These are phyloP conservation scores for Clonostachys byssicola DNA, from an alignment of 2,329 filamentous ascomycete genomes.

Conservation along the genomic window DNA sequence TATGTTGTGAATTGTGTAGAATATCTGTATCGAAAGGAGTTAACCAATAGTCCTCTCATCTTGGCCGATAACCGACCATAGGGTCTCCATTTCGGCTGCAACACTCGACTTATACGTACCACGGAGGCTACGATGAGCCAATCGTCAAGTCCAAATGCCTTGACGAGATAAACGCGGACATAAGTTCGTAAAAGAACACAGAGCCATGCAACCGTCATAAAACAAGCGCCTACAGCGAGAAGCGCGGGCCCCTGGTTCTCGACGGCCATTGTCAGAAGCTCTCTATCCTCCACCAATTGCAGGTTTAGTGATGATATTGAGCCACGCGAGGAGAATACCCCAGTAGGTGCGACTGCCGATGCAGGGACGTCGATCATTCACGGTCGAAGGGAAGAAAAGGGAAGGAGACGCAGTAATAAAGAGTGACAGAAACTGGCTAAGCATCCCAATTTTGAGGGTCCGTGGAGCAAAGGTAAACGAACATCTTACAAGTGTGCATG, in stretches of 20 bases:
- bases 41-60: neutral
- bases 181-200: constrained; percentile 23
- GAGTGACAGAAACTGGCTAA: too few species aligned
- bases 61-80: too few species aligned
- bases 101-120: constrained; percentile 10
- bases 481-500: too few species aligned
- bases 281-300: too few species aligned
- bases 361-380: too few species aligned
- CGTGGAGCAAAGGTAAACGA: too few species aligned
- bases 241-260: constrained; percentile 25
- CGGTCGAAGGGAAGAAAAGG: too few species aligned
- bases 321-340: too few species aligned
- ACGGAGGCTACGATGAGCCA: constrained; percentile 29
- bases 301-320: too few species aligned
- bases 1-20: constrained; percentile 27
- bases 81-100: neutral
- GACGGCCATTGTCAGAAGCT: constrained; percentile 9
- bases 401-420: too few species aligned
- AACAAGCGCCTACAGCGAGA: constrained; percentile 20
- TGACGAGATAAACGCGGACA: constrained; percentile 25
- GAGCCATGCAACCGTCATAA: constrained; percentile 16
- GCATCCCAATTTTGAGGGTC: too few species aligned
- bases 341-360: too few species aligned
- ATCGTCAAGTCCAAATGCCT: constrained; percentile 31
- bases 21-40: constrained; percentile 10